phyloP scores from a whole-genome alignment of 2,329 filamentous ascomycete species.

The Septoria linicola region DNA sequence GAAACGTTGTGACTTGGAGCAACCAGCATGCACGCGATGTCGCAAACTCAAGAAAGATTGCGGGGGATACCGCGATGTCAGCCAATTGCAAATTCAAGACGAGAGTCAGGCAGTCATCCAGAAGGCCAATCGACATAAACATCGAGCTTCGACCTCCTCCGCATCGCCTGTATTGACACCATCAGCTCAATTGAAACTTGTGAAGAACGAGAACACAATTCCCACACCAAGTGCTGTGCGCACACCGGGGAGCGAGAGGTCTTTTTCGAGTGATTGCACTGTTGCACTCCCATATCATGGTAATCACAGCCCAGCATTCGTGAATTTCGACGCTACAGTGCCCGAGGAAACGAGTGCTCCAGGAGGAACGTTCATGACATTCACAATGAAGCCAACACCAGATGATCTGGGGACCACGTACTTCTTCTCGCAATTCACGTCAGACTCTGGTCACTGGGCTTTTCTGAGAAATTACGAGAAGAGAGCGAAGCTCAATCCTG shows the following conservation, averaged over 20 bases:
- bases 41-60: constrained; percentile 36
- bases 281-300: constrained; percentile 27
- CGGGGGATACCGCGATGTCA: constrained; percentile 36
- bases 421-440: constrained; percentile 36
- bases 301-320: not conserved
- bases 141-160: constrained; percentile 25
- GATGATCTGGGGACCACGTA: constrained; percentile 34
- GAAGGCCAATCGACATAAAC: constrained; percentile 31
- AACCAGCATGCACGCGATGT: constrained; percentile 35
- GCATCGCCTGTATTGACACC: not conserved
- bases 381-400: constrained; percentile 20
- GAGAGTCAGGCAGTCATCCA: constrained; percentile 33
- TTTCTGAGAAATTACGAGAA: constrained; percentile 27
- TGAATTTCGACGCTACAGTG: constrained; percentile 1
- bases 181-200: constrained; percentile 2
- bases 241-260: constrained; percentile 27
- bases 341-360: not conserved
- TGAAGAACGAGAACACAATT: constrained; percentile 15
- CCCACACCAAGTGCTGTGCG: not conserved
- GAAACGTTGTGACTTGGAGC: constrained; percentile 36
- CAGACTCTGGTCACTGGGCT: constrained; percentile 31
- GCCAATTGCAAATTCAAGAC: constrained; percentile 36
- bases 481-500: constrained; percentile 26
- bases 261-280: constrained; percentile 30
- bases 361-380: constrained; percentile 5